Base-by-base conservation (phyloP, 2,329 filamentous ascomycete genomes). In the Zymoseptoria pseudotritici region DNA sequence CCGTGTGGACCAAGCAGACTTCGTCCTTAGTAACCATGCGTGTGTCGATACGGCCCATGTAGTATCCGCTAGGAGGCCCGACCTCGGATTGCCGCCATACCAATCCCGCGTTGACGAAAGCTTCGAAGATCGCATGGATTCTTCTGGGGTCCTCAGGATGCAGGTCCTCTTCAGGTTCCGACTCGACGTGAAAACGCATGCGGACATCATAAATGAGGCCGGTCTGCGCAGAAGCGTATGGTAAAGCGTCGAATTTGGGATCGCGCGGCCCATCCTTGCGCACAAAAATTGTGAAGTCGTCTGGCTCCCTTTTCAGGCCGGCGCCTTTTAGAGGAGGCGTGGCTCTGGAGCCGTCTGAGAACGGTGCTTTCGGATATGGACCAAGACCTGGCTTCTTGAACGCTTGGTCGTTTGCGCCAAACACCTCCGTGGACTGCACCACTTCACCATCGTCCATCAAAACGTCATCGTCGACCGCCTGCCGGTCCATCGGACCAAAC, bases 141-240 rank as follows among this genome's bases (percentile, higher is more conserved):
- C 94, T 86, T 26, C 91, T 82, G 1, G 94, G 94, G 69, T 99
- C 94, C 74, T 99, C 94, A 0, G 94, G 94, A 70, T 99, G 94
- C 56, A 95, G 87, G 21, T 93, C 88, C 54, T 86, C 83, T 26
- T 73, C 72, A 0, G 78, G 75, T 3, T 78, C 76, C 2, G 81
- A 78, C 71, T 97, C 96, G 58, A 91, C 89, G 73, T 99, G 94
- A 62, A 95, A 88, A 62, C 94, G 91, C 94, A 99, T 99, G 31
- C 93, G 86, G 59, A 90, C 86, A 76, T 99, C 94, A 72, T 97
- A 99, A 66, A 81, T 77, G 2, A 81, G 70, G 0, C 79, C 79
- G 8, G 79, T 79, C 61, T 71, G 71, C 3, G 67, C 66, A 0
- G 72, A 73, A 3, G 71, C 66, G 59, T 77, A 75, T 1, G 75